Conservation (phyloP, 495 filamentous ascomycete species). For the Xylaria scruposa region DNA sequence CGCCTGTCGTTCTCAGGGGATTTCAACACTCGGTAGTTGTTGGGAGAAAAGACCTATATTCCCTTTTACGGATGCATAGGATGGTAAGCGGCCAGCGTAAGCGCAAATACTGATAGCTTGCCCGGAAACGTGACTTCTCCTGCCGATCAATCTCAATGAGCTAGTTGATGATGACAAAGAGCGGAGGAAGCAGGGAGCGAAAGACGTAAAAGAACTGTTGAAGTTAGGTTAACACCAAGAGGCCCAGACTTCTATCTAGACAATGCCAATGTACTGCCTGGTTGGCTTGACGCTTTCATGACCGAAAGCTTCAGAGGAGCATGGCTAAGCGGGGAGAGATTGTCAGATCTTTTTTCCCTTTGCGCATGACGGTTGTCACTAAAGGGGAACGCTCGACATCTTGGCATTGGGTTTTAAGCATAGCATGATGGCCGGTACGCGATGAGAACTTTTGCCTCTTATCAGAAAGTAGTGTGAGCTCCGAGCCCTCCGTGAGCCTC, state of each 20-base stretch:
- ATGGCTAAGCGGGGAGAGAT: conserved; percentile 28
- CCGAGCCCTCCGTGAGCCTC: conserved; percentile 1
- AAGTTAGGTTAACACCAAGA: background rate
- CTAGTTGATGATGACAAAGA: conserved; percentile 15
- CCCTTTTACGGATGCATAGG: conserved; percentile 1
- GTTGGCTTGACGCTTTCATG: conserved; percentile 17
- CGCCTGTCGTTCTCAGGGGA: conserved; percentile 5
- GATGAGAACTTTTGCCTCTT: conserved; percentile 16
- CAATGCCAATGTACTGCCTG: background rate
- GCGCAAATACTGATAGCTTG: background rate
- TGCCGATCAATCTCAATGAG: conserved; percentile 2
- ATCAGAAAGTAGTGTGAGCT: background rate
- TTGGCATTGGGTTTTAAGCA: conserved; percentile 35
- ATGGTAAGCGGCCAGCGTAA: conserved; percentile 8
- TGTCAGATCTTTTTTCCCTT: conserved; percentile 33
- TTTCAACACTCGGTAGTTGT: conserved; percentile 11
- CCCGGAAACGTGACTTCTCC: background rate
- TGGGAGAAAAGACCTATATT: conserved; percentile 4
- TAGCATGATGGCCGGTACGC: conserved; percentile 16
- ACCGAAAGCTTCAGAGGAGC: conserved; percentile 21
- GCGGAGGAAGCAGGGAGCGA: background rate
- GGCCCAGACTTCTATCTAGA: background rate
- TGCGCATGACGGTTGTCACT: conserved; percentile 37
- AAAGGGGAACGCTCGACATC: conserved; percentile 44
- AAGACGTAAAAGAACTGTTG: background rate